A percentile compares a stretch with the other conserved stretches of the same genome.
These are phyloP conservation scores for Apophysomyces variabilis DNA, from an alignment of 371 early-diverging fungal genomes.

Conservation along the genomic window DNA sequence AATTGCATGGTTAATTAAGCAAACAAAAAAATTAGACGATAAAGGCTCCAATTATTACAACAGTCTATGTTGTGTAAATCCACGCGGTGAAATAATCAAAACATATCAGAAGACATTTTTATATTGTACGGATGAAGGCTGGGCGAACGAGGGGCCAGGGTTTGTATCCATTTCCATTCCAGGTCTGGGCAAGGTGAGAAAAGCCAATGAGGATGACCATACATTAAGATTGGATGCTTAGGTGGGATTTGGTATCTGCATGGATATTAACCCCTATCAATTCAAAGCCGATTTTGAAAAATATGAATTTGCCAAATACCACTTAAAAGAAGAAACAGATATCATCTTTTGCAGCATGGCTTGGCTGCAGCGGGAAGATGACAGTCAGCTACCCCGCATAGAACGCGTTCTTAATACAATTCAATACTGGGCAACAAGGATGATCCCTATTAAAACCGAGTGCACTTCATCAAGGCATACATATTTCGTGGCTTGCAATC, in stretches of 20 bases:
- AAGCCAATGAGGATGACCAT: not conserved
- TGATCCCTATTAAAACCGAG: constrained; percentile 45
- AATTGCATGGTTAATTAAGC: not conserved
- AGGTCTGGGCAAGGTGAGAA: constrained; percentile 52
- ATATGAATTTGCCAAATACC: constrained; percentile 76
- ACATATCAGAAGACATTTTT: constrained; percentile 78
- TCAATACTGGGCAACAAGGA: constrained; percentile 65
- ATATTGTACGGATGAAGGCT: constrained; percentile 71
- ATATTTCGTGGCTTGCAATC: constrained; percentile 65
- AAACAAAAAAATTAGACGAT: not conserved
- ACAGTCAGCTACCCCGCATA: not conserved
- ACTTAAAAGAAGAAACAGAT: constrained; percentile 45
- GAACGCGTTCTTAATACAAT: constrained; percentile 36
- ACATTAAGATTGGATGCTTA: constrained; percentile 18
- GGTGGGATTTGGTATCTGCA: constrained; percentile 81
- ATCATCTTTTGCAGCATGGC: constrained; percentile 72
- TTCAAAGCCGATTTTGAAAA: constrained; percentile 66
- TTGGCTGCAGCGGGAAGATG: constrained; percentile 59
- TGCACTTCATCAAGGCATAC: constrained; percentile 5
- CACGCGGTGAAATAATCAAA: constrained; percentile 46
- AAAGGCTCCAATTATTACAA: constrained; percentile 48
- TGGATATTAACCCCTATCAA: constrained; percentile 82
- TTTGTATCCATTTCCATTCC: constrained; percentile 56
- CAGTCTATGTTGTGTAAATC: constrained; percentile 61
- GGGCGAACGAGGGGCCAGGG: constrained; percentile 76